These are phyloP conservation scores for Sungouiozyma ichnusensis DNA, from an alignment of 805 yeast genomes.

Conservation along the genomic window DNA sequence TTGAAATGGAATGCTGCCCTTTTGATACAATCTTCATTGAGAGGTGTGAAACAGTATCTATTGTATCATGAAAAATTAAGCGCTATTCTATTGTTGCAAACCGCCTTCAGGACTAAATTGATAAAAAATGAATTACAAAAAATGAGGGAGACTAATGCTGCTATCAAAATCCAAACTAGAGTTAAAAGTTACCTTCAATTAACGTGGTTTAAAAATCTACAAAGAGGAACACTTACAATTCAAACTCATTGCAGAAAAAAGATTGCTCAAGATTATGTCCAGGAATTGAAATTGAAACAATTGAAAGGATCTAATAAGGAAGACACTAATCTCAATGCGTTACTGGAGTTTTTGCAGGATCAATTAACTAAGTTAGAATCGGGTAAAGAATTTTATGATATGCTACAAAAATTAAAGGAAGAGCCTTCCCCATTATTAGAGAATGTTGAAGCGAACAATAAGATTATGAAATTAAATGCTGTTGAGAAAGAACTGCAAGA, in stretches of 20 bases:
- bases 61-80: constrained; percentile 13
- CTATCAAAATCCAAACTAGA: constrained; percentile 53
- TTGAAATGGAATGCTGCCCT: constrained; percentile 57
- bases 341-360: background rate
- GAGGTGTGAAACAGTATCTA: constrained; percentile 42
- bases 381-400: background rate
- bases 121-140: constrained; percentile 40
- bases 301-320: background rate
- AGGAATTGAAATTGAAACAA: constrained; percentile 30
- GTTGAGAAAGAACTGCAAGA: constrained; percentile 40
- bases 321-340: background rate
- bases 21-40: constrained; percentile 54
- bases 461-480: constrained; percentile 29
- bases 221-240: constrained; percentile 48
- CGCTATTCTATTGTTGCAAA: constrained; percentile 32
- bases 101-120: constrained; percentile 36
- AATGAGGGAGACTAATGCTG: constrained; percentile 45
- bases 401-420: background rate
- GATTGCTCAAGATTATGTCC: constrained; percentile 43
- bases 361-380: background rate
- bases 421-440: background rate
- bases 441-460: background rate
- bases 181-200: constrained; percentile 54
- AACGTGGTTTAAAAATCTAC: constrained; percentile 32
- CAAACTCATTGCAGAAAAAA: constrained; percentile 67